Percentiles rank a stretch among this genome's conserved stretches.
Conservation (phyloP, 495 filamentous ascomycete genomes). For the Penicillium bialowiezense region DNA sequence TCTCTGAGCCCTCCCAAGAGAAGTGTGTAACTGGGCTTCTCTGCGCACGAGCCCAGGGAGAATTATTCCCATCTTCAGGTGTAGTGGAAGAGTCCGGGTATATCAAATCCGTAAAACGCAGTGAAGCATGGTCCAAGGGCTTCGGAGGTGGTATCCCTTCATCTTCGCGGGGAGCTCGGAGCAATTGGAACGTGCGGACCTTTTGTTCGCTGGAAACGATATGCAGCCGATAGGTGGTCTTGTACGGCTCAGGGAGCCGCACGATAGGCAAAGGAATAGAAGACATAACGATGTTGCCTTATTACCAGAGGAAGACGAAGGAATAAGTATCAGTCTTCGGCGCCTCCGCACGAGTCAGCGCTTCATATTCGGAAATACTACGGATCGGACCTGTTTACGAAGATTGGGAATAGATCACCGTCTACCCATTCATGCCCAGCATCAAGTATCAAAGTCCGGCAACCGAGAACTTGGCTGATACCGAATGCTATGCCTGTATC, state of each 20-base stretch:
- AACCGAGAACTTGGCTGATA: constrained; percentile 1
- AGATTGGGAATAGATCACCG: background rate
- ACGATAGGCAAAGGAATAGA: constrained; percentile 10
- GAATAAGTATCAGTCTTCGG: constrained; percentile 1
- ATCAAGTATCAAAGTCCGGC: background rate
- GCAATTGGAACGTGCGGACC: constrained; percentile 18
- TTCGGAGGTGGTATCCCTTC: constrained; percentile 21
- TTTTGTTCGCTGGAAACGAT: constrained; percentile 15
- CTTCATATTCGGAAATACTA: background rate
- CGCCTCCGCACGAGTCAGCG: background rate
- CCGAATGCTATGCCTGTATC: background rate
- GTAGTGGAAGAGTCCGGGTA: constrained; percentile 10
- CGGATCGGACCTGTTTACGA: background rate
- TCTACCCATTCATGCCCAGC: background rate
- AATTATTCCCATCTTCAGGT: constrained; percentile 30
- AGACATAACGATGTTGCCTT: background rate
- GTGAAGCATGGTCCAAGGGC: constrained; percentile 21
- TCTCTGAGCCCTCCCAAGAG: constrained; percentile 25
- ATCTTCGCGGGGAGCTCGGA: constrained; percentile 13
- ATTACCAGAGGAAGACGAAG: background rate
- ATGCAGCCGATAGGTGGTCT: constrained; percentile 18
- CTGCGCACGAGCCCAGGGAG: constrained; percentile 36
- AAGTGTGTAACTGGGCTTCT: constrained; percentile 27
- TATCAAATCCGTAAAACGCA: constrained; percentile 18
- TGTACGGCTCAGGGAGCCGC: constrained; percentile 23